Conservation (phyloP, 2,329 filamentous ascomycete species). For the Paraphaeosphaeria minitans region DNA sequence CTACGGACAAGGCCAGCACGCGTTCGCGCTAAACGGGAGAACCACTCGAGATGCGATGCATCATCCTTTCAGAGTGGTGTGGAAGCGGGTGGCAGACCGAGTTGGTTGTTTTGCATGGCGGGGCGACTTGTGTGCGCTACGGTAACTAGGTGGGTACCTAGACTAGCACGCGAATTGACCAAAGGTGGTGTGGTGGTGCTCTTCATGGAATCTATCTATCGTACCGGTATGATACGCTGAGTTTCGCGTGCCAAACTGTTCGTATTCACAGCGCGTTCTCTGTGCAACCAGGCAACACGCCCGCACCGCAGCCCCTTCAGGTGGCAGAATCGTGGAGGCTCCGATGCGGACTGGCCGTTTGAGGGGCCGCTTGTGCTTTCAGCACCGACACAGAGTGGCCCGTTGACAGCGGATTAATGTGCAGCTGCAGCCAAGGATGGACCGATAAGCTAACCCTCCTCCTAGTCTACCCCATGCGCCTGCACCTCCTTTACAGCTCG, state of each 20-base stretch:
- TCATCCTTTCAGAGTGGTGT: background rate
- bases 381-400: slow-evolving; percentile 5
- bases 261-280: slow-evolving; percentile 3
- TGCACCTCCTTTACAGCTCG: slow-evolving; percentile 12
- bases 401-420: slow-evolving; percentile 7
- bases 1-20: slow-evolving; percentile 7
- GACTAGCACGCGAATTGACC: slow-evolving; percentile 2
- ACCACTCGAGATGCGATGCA: background rate
- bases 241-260: background rate
- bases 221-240: no score
- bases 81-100: background rate
- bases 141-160: no score
- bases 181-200: no score
- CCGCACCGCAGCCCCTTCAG: background rate
- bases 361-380: background rate
- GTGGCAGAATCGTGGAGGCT: background rate
- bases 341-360: background rate
- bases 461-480: slow-evolving; percentile 8
- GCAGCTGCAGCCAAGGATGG: background rate
- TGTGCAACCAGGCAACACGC: background rate
- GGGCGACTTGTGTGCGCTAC: slow-evolving; percentile 1
- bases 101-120: slow-evolving; percentile 2
- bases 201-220: no score
- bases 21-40: slow-evolving; percentile 8
- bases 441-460: slow-evolving; percentile 13